These are phyloP conservation scores for Pyrus betulifolia DNA, from an alignment of 306 rosid species.

Conservation along the genomic window DNA sequence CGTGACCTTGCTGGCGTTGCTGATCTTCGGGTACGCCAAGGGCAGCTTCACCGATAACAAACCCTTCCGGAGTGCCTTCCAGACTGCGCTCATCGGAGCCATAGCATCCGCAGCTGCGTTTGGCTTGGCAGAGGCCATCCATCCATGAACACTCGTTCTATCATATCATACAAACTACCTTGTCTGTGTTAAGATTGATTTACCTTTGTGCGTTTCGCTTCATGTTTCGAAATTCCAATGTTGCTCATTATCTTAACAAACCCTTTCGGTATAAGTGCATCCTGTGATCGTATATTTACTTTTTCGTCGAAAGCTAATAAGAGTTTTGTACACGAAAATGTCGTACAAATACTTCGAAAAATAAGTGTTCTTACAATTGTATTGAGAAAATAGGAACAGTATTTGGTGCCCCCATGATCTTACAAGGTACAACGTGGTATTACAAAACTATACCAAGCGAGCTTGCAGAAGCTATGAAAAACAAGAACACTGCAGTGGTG, in stretches of 20 bases:
- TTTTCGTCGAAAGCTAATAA: not conserved
- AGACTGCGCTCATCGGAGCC: constrained; percentile 79
- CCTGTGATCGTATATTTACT: not conserved
- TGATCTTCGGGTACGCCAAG: constrained; percentile 75
- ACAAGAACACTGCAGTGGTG: not conserved
- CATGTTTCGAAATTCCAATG: not conserved
- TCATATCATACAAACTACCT: not conserved
- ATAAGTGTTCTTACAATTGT: not conserved
- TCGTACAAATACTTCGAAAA: not conserved
- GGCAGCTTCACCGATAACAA: constrained; percentile 72
- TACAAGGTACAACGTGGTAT: not conserved
- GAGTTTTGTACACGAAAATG: not conserved
- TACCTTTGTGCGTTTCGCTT: not conserved
- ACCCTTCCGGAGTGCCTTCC: constrained; percentile 68
- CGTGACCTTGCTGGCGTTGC: constrained; percentile 58
- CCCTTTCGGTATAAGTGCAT: not conserved
- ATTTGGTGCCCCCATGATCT: not conserved
- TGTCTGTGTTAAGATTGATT: not conserved
- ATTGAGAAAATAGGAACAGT: not conserved
- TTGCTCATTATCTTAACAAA: not conserved
- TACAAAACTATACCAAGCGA: not conserved
- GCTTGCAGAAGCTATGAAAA: not conserved
- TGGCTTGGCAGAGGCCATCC: constrained; percentile 71
- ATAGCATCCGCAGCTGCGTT: constrained; percentile 79
- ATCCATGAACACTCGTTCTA: constrained; percentile 13